phyloP scores from a whole-genome alignment of 2,329 filamentous ascomycete genomes.

The Paecilomyces sp. region DNA sequence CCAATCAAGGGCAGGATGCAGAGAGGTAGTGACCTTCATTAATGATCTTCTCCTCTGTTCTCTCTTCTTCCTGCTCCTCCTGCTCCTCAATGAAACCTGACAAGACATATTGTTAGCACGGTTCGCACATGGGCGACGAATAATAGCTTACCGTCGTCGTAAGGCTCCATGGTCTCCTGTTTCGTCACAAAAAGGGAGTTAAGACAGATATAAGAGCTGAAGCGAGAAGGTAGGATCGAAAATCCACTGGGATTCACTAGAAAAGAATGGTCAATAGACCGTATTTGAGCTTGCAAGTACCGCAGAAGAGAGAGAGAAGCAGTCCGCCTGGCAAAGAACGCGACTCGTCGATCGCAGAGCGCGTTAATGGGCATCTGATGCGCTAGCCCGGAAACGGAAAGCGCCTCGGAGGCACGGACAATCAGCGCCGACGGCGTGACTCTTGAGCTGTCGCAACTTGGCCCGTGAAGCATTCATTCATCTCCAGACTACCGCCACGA shows the following conservation, averaged over 20 bases:
- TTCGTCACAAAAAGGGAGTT: neutral
- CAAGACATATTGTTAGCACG: conserved; percentile 13
- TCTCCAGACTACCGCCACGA: neutral
- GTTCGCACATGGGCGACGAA: conserved; percentile 7
- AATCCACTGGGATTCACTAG: neutral
- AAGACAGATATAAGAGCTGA: neutral
- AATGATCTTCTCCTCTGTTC: conserved; percentile 76
- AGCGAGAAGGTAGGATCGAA: conserved; percentile 3
- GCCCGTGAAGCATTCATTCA: neutral
- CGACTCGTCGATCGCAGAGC: conserved; percentile 15
- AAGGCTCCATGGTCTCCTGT: conserved; percentile 23
- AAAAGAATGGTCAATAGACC: conserved; percentile 1
- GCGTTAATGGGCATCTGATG: conserved; percentile 26
- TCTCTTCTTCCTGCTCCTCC: conserved; percentile 61
- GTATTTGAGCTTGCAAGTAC: neutral
- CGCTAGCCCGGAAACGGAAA: conserved; percentile 16
- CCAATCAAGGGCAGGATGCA: neutral
- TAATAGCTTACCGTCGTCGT: conserved; percentile 23
- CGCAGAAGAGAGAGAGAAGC: neutral
- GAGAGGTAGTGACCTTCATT: conserved; percentile 63
- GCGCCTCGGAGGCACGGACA: neutral
- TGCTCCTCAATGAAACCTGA: conserved; percentile 29
- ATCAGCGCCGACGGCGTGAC: neutral
- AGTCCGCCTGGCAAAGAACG: conserved; percentile 4
- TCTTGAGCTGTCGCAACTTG: neutral